phyloP scores from a whole-genome alignment of 208 protist genomes.

The Trypanosoma rangeli region DNA sequence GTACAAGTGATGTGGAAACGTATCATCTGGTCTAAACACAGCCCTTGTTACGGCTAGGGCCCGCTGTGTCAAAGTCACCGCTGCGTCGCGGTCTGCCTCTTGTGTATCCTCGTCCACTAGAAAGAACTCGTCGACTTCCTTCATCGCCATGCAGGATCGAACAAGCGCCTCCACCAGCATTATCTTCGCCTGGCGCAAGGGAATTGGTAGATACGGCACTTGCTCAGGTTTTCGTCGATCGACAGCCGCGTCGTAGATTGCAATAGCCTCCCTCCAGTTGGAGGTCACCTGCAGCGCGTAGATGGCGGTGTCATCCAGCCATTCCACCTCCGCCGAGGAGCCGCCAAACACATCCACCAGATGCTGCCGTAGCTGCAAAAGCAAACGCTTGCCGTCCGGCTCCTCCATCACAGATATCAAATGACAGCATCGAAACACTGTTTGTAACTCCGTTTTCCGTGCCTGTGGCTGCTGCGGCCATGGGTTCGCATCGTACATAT shows the following conservation, averaged over 20 bases:
- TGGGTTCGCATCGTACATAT: slow-evolving; percentile 57
- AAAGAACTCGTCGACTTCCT: slow-evolving; percentile 18
- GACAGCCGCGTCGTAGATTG: slow-evolving; percentile 47
- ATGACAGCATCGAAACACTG: slow-evolving; percentile 76
- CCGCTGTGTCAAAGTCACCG: slow-evolving; percentile 12
- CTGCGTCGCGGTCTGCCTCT: slow-evolving; percentile 21
- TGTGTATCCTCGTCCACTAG: slow-evolving; percentile 57
- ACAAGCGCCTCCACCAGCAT: slow-evolving; percentile 50
- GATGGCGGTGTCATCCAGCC: slow-evolving; percentile 69
- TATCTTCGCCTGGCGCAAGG: slow-evolving; percentile 47
- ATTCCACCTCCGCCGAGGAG: slow-evolving; percentile 55
- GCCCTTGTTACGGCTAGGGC: slow-evolving; percentile 22
- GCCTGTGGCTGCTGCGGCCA: slow-evolving; percentile 74
- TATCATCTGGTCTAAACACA: slow-evolving; percentile 30
- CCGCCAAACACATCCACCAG: slow-evolving; percentile 47
- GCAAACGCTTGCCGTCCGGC: slow-evolving; percentile 15
- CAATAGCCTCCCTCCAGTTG: slow-evolving; percentile 40
- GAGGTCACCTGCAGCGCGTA: slow-evolving; percentile 47
- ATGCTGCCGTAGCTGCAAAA: slow-evolving; percentile 27
- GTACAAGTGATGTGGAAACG: slow-evolving; percentile 25
- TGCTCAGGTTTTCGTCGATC: slow-evolving; percentile 26
- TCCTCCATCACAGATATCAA: slow-evolving; percentile 35
- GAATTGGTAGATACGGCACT: slow-evolving; percentile 60
- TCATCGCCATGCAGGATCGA: slow-evolving; percentile 24
- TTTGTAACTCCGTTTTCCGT: slow-evolving; percentile 73